Base-by-base conservation (phyloP, 2,329 filamentous ascomycete genomes). In the Hypomyces rosellus region DNA sequence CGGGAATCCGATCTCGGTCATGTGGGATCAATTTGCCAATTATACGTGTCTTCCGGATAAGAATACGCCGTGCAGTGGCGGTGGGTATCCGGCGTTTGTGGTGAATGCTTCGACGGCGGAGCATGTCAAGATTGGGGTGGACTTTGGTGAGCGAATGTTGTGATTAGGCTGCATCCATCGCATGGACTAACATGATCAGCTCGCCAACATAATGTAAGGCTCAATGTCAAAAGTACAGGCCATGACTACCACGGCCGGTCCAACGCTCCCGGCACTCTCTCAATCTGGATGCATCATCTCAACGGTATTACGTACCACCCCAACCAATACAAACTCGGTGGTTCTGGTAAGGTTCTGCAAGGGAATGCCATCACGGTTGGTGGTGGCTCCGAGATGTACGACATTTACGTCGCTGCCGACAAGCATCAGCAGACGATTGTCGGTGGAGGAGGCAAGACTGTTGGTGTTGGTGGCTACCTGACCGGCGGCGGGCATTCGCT, bases 401-500 rank as follows among this genome's bases (percentile, higher is more conserved):
- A 78, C 5, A 63, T 77, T 1, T 76, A 81, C 54, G 59, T 67
- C 1, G 64, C 69, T 9, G 71, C 78, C 0, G 65, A 74, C 46
- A 57, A 66, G 2, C 58, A 69, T 50, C 71, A 74, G 44, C 63
- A 78, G 14, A 70, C 71, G 1, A 65, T 83, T 4, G 75, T 85
- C 0, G 77, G 75, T 1, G 82, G 81, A 2, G 73, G 73, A 2
- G 74, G 72, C 36, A 73, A 73, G 40, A 75, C 75, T 0, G 82
- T 86, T 2, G 77, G 78, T 0, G 68, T 81, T 0, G 81, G 80
- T 6, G 83, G 82, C 0, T 86, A 80, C 47, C 68, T 76, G 2
- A 79, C 80, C 13, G 82, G 81, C 0, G 83, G 79, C 2, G 83
- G 83, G 0, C 82, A 86, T 61, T 76, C 72, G 0, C 62, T 77